Evolutionary conservation across 1,284 basidiomycete genomes (phyloP).

Genomic region (Trametes polyzona): DNA sequence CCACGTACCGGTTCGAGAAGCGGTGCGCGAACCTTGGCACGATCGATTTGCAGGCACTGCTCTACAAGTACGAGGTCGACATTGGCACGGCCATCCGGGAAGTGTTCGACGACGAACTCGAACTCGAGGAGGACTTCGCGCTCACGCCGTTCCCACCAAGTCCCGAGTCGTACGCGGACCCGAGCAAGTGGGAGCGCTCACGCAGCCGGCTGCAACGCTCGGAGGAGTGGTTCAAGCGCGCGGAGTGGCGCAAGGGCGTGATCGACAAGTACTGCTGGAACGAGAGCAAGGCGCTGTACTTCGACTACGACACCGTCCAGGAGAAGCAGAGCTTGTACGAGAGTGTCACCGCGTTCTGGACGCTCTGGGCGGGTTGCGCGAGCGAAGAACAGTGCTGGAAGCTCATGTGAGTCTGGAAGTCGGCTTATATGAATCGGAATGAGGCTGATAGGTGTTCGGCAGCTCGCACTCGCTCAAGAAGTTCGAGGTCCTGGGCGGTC

Average conservation of each 20-base stretch:
- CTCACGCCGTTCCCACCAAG: constrained; percentile 92
- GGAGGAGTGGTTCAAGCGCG: constrained; percentile 90
- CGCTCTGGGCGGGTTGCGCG: constrained; percentile 96
- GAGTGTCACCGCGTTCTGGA: constrained; percentile 94
- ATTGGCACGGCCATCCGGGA: constrained; percentile 94
- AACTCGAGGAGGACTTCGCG: constrained; percentile 90
- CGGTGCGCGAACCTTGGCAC: constrained; percentile 95
- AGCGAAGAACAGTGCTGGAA: constrained; percentile 93
- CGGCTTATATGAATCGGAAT: constrained; percentile 6
- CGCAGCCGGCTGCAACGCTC: constrained; percentile 67
- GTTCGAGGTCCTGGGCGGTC: constrained; percentile 95
- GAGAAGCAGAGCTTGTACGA: constrained; percentile 94
- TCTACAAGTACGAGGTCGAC: constrained; percentile 95
- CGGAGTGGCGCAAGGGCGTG: constrained; percentile 78
- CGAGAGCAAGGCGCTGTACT: constrained; percentile 92
- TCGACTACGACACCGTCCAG: constrained; percentile 93
- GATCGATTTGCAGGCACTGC: constrained; percentile 90
- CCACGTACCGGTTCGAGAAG: constrained; percentile 96
- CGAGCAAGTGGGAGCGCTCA: constrained; percentile 62
- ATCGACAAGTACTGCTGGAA: constrained; percentile 98
- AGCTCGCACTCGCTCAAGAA: constrained; percentile 88
- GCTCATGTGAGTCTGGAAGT: constrained; percentile 71
- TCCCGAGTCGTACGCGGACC: constrained; percentile 71
- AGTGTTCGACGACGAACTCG: constrained; percentile 90
- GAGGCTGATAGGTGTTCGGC: constrained; percentile 24